Evolutionary conservation across 2,329 filamentous ascomycete species (phyloP).

Genomic region (Paraconiothyrium sp.): DNA sequence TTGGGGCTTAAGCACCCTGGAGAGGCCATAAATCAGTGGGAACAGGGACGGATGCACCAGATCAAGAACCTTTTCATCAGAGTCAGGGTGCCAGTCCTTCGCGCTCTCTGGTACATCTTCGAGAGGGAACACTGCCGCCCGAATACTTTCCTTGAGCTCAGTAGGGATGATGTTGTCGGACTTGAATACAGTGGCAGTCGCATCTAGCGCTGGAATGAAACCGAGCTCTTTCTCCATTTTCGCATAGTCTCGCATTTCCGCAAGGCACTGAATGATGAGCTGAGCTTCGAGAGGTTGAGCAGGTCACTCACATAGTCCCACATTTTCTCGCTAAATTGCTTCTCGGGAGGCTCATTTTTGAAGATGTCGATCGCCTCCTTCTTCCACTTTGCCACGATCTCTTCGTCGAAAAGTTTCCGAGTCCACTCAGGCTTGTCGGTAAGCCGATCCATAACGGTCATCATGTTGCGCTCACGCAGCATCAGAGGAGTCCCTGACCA

Average conservation of each 20-base stretch:
- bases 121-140: conserved; percentile 55
- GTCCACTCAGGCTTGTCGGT: conserved; percentile 55
- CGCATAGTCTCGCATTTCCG: conserved; percentile 38
- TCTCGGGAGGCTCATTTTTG: conserved; percentile 3
- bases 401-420: conserved; percentile 50
- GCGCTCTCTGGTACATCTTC: conserved; percentile 60
- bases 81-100: conserved; percentile 70
- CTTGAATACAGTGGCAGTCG: conserved; percentile 59
- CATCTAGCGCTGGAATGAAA: conserved; percentile 57
- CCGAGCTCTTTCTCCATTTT: conserved; percentile 37
- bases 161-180: conserved; percentile 58
- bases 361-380: conserved; percentile 29
- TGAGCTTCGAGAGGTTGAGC: background rate
- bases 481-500: conserved; percentile 1
- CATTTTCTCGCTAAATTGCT: conserved; percentile 9
- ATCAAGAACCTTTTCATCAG: conserved; percentile 59
- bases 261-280: conserved; percentile 1
- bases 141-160: conserved; percentile 53
- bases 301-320: conserved; percentile 2
- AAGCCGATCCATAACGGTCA: conserved; percentile 51
- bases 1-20: conserved; percentile 27
- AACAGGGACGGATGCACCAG: conserved; percentile 71
- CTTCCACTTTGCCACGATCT: conserved; percentile 36
- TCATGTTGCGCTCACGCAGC: conserved; percentile 50
- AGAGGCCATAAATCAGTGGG: conserved; percentile 62